phyloP scores from a whole-genome alignment of 805 yeast genomes.

The Spathaspora passalidarum region DNA sequence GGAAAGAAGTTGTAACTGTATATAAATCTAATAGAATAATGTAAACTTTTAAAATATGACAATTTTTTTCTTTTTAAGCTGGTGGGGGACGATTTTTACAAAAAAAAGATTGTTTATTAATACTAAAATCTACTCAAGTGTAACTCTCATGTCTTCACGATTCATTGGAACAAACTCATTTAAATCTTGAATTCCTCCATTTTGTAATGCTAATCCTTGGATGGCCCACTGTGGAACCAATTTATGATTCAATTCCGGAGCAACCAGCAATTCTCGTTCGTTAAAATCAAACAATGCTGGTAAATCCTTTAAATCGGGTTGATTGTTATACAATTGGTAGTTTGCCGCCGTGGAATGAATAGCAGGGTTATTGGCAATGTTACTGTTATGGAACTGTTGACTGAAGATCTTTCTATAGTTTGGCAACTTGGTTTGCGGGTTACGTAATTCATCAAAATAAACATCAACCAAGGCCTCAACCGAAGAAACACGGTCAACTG shows the following conservation, averaged over 20 bases:
- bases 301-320: conserved; percentile 40
- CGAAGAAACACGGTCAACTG: conserved; percentile 61
- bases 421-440: conserved; percentile 34
- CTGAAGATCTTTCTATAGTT: conserved; percentile 42
- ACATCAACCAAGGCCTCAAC: conserved; percentile 48
- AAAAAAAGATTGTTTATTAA: no score
- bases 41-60: no score
- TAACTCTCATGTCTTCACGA: conserved; percentile 32
- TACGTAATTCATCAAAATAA: conserved; percentile 55
- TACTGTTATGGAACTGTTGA: conserved; percentile 31
- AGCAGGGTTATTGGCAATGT: conserved; percentile 10
- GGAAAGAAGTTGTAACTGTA: background rate
- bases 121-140: conserved; percentile 30
- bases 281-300: conserved; percentile 54
- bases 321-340: conserved; percentile 36
- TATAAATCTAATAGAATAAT: no score
- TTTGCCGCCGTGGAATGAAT: conserved; percentile 39
- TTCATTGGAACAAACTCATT: conserved; percentile 39
- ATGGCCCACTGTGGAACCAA: conserved; percentile 42
- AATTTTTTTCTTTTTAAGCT: no score
- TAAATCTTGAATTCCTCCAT: conserved; percentile 24
- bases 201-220: conserved; percentile 19
- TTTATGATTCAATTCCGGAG: conserved; percentile 34
- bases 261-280: conserved; percentile 48
- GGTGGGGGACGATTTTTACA: no score